Evolutionary conservation across 2,329 filamentous ascomycete species (phyloP).

Genomic region (Trichoderma sp.): DNA sequence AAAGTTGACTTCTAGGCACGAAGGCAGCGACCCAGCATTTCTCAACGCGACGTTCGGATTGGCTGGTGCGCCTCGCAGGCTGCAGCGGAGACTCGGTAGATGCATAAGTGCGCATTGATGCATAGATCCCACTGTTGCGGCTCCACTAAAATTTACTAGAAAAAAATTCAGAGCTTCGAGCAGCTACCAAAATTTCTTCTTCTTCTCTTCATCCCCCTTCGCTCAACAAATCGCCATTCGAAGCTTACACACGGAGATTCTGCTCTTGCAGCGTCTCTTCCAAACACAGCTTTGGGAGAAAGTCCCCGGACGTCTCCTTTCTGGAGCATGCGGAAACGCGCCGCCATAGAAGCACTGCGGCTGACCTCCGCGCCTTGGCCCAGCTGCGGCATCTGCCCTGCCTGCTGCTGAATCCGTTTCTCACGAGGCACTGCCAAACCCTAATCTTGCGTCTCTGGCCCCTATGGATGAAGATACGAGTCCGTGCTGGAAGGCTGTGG

Average conservation of each 20-base stretch:
- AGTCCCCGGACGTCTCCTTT: conserved; percentile 91
- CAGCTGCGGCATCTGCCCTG: conserved; percentile 46
- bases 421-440: conserved; percentile 31
- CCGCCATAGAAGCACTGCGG: conserved; percentile 99
- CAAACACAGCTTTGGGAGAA: conserved; percentile 90
- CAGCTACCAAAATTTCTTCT: conserved; percentile 32
- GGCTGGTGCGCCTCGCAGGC: conserved; percentile 28
- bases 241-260: conserved; percentile 90
- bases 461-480: conserved; percentile 87
- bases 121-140: conserved; percentile 30
- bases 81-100: conserved; percentile 27
- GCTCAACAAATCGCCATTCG: conserved; percentile 99
- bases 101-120: conserved; percentile 30
- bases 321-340: conserved; percentile 83
- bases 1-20: conserved; percentile 27
- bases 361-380: conserved; percentile 70
- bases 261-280: conserved; percentile 39
- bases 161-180: conserved; percentile 37
- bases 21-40: conserved; percentile 28
- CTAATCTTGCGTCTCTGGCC: conserved; percentile 50
- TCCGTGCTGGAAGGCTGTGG: conserved; percentile 53
- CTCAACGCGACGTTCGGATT: conserved; percentile 36
- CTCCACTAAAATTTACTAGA: conserved; percentile 30
- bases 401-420: conserved; percentile 51
- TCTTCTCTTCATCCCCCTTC: conserved; percentile 68